Base-by-base conservation (phyloP, 129 eudicot species). In the Tanacetum coccineum region DNA sequence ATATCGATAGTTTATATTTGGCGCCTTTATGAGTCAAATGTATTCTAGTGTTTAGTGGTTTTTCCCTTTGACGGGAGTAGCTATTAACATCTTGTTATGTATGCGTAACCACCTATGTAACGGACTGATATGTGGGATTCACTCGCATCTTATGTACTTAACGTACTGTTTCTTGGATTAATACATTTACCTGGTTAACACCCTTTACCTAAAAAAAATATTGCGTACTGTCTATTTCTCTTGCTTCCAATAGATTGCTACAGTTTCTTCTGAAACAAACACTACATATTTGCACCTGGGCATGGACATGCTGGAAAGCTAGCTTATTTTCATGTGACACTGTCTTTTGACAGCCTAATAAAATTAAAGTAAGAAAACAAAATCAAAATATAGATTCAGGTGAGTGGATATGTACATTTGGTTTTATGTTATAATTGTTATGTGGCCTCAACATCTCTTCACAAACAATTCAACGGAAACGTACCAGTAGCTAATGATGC, bases 291-390 rank as follows among this genome's bases (percentile, higher is more conserved):
- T 68, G 64, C 68, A 67, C 62, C 59, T 75, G 79, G 79, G 69
- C 70, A 58, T 49, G 46, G 15, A 58, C 17, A 6, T 44, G 74
- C 79, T 75, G 79, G 74, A 75, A 75, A 75, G 79, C 49, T 75
- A 75, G 79, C 40, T 75, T 67, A 22, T 68, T 46, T 74, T 75
- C 74, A 75, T 44, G 74, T 75, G 79, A 59, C 79, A 17, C 3
- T 75, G 74, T 68, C 79, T 74, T 75, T 68, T 67, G 79, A 59
- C 74, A 67, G 74, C 54, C 74, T 59, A 68, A 75, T 67, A 67
- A 36, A 75, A 49, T 44, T 68, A n/a, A 67, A 59, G 79, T 67
- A 67, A 75, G 74, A 75, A 59, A 59, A 75, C 57, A 39, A 46
- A 59, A 67, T 67, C 26, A 60, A 50, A 39, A 30, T 68, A 30